Percentiles rank a stretch among this genome's conserved stretches.
These are phyloP conservation scores for Chlorella vulgaris DNA, from an alignment of 139 green algal species.

Conservation along the genomic window DNA sequence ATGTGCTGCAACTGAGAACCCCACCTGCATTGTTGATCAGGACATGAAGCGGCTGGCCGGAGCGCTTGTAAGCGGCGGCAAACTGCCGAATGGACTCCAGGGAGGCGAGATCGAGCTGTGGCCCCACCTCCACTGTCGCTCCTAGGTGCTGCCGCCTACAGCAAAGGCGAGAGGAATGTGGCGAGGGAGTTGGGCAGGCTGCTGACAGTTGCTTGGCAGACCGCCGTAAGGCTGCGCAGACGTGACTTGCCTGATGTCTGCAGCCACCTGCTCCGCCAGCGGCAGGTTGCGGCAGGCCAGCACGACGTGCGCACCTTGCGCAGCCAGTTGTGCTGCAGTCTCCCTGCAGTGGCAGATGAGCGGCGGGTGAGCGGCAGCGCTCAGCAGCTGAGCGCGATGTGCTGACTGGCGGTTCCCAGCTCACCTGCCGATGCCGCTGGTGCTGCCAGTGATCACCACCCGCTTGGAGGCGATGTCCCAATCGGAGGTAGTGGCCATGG, in stretches of 20 bases:
- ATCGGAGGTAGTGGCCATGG: conserved; percentile 1
- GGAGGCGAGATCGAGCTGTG: conserved; percentile 41
- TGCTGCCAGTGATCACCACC: conserved; percentile 49
- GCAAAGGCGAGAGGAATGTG: not conserved
- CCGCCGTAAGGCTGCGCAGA: too few species aligned
- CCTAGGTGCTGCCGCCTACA: conserved; percentile 27
- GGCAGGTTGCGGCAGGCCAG: conserved; percentile 47
- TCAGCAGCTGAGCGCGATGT: too few species aligned
- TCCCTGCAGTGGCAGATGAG: conserved; percentile 31
- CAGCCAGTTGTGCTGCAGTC: conserved; percentile 43
- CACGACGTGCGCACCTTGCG: conserved; percentile 37
- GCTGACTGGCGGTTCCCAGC: too few species aligned
- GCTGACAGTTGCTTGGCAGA: too few species aligned
- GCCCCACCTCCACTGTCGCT: conserved; percentile 41
- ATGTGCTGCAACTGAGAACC: not conserved
- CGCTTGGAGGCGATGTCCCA: conserved; percentile 1
- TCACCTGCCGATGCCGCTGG: conserved; percentile 51
- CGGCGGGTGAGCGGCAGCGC: not conserved
- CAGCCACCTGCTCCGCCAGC: conserved; percentile 22
- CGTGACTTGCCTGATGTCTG: conserved; percentile 36
- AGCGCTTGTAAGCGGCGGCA: conserved; percentile 29
- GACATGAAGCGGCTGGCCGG: conserved; percentile 22
- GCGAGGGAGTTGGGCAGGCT: not conserved
- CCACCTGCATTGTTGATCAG: conserved; percentile 58
- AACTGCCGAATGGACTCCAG: conserved; percentile 46